Evolutionary conservation across 345 rosid genomes (phyloP).

Genomic region (Gossypium thurberi): DNA sequence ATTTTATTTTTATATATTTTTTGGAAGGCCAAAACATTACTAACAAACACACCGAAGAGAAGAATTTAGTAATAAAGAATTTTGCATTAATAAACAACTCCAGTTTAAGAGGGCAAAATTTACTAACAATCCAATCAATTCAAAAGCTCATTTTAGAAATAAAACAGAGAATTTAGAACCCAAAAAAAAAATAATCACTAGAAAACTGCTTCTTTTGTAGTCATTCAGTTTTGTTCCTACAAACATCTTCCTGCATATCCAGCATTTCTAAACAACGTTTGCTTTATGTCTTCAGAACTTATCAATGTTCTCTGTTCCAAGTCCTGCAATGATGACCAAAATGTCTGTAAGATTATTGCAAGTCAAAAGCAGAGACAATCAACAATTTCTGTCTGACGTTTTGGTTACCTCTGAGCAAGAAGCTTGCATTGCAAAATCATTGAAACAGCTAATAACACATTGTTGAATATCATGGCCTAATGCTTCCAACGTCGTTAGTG

Average conservation of each 20-base stretch:
- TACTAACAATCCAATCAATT: neutral
- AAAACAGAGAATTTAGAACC: neutral
- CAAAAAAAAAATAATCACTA: neutral
- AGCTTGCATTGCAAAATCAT: constrained; percentile 83
- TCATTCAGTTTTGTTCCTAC: constrained; percentile 15
- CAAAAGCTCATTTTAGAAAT: constrained; percentile 1
- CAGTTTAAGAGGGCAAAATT: neutral
- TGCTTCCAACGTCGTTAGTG: constrained; percentile 74
- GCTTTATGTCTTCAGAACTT: constrained; percentile 76
- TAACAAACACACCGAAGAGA: neutral
- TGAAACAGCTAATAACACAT: constrained; percentile 86
- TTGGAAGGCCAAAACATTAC: no score
- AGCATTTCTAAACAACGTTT: constrained; percentile 76
- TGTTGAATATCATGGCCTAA: constrained; percentile 86
- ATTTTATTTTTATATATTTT: no score
- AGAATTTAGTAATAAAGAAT: neutral
- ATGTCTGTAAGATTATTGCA: neutral
- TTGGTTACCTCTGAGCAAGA: constrained; percentile 72
- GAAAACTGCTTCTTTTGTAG: neutral
- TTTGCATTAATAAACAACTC: constrained; percentile 6
- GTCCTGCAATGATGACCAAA: constrained; percentile 26
- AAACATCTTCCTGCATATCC: constrained; percentile 94
- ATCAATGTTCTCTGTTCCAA: constrained; percentile 43
- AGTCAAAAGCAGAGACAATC: neutral
- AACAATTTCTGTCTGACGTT: neutral